Percentiles rank a stretch among this genome's conserved stretches.
Conservation (phyloP, 176 grass and related monocot species). For the Elymus sibiricus region DNA sequence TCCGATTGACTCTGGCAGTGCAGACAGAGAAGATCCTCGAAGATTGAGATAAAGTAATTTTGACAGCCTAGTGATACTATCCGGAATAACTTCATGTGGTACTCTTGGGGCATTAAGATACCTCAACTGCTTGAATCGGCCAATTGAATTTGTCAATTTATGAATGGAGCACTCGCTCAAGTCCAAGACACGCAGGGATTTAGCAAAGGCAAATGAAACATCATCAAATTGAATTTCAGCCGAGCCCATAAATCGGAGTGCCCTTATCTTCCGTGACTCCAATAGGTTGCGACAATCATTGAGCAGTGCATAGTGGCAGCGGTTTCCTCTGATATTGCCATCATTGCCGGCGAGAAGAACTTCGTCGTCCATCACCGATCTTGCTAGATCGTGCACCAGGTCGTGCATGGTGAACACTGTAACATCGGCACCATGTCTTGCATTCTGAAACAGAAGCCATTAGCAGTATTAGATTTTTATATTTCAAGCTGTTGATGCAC, state of each 20-base stretch:
- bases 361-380: background rate
- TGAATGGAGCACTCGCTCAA: background rate
- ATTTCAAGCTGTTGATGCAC: background rate
- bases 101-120: background rate
- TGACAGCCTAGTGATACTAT: background rate
- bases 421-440: background rate
- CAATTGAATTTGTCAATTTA: background rate
- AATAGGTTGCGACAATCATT: background rate
- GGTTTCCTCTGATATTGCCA: background rate
- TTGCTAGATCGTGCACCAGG: slow-evolving; percentile 14
- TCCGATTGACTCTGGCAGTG: background rate
- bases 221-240: background rate
- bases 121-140: background rate
- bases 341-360: background rate
- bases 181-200: slow-evolving; percentile 15
- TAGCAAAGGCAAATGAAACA: background rate
- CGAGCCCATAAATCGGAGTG: background rate
- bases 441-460: background rate
- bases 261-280: background rate
- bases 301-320: background rate
- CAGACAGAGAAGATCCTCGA: background rate
- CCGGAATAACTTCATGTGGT: background rate
- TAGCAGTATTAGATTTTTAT: background rate
- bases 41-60: slow-evolving; percentile 13
- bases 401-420: background rate